Base-by-base conservation (phyloP, 164 flowering plant species). In the Brasenia schreberi region DNA sequence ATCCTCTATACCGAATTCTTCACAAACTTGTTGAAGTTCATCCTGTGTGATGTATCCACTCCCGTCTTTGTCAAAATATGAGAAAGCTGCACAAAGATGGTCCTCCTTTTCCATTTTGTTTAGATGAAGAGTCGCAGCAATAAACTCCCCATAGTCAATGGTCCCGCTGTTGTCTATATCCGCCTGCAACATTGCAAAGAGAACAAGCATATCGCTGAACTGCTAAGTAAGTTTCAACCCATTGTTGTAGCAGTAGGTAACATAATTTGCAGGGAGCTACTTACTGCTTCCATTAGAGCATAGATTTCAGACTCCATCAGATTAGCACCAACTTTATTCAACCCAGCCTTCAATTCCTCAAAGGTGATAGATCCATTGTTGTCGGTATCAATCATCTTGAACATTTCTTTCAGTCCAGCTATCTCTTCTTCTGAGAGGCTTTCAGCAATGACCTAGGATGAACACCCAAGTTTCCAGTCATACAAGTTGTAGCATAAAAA, bases 311-410 rank as follows among this genome's bases (percentile, higher is more conserved):
- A 80, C 66, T 93, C 95, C 33, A 78, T 75, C 19, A 93, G 87
- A 76, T 83, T 85, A 23, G 94, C 89, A 14, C 97, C 97, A 39
- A 81, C 85, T 82, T 75, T 85, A 72, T 81, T 77, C 65, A 93
- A 70, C 18, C 97, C 97, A 44, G 60, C 80, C 70, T 85, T 90
- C 59, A 93, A 94, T 71, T 93, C 98, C 69, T 90, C 97, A 66
- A 74, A 85, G 39, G 94, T 87, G 68, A 93, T 93, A 66, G 87
- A 85, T 42, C 97, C 98, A 76, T 96, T 93, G 66, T 81, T 96
- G 39, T 33, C 39, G 39, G 39, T 33, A 33, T 33, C 39, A 33
- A 33, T 33, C 39, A 33, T 33, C 39, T 33, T 33, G 39, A 33
- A 33, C 39, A 33, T 33, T 33, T 33, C 39, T 33, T 33, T 33